Evolutionary conservation across 495 filamentous ascomycete species (phyloP), one percentile per base, ranked within the genome.

Genomic region (Entonaema liquescens): DNA sequence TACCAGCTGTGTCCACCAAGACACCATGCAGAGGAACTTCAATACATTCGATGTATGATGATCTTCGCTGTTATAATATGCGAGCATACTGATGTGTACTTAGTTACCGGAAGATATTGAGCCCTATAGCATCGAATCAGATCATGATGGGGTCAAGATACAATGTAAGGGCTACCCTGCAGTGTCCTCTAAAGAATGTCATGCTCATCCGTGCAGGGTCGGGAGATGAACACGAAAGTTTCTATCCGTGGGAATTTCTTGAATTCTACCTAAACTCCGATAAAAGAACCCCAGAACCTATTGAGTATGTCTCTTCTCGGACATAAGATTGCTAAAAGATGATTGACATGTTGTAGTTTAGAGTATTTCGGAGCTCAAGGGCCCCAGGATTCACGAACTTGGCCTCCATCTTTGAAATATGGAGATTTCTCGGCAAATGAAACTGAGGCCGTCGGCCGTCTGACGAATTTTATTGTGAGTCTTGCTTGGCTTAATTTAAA

Each of bases 11-110:
- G 83, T 93, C 9, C 89, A 97, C 75, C 88, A 87, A 64, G 88
- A 91, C 58, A 97, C 94, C 13, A 88, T 79, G 76, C 94, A 97
- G 78, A 84, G 92, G 33, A 85, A 85, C 28, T 82, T 91, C 38
- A 85, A 95, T 72, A 93, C 89, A 0, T 94, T 94, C 71, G 79
- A 73, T 25, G 77, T 79, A 62, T 36, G 72, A 65, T 33, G 26
- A 40, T 38, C 21, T 42, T 31, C 9, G 40, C 31, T 2, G 5
- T n/a, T 19, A 44, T 59, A 8, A 15, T 2, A 21, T 44, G 7
- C 11, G 29, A 56, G 2, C 1, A 52, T 49, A 17, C 56, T 78
- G 38, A 67, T n/a, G 33, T 50, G 68, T 61, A 67, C 50, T 57
- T 78, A 76, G 71, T 84, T 93, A 42, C 83, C 88, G 0, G 26